A percentile compares a stretch with the other conserved stretches of the same genome.
Conservation (phyloP, 495 filamentous ascomycete species). For the Lichenothelia convexa region DNA sequence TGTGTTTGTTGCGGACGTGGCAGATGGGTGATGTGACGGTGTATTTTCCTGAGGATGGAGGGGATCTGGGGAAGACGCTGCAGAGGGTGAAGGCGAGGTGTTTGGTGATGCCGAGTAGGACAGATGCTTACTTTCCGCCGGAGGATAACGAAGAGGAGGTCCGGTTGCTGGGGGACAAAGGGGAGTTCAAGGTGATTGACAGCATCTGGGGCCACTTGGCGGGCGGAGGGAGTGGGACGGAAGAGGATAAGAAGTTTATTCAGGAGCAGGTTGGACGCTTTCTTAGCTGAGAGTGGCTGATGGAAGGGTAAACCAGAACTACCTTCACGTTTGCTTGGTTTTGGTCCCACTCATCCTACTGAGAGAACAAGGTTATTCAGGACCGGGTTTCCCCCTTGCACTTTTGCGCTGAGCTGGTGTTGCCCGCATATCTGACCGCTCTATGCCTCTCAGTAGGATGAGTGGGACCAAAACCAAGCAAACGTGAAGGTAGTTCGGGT, state of each 20-base stretch:
- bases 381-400: too few relatives aligned
- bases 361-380: too few relatives aligned
- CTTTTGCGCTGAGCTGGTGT: too few relatives aligned
- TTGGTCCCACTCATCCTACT: too few relatives aligned
- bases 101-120: slow-evolving; percentile 27
- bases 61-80: slow-evolving; percentile 23
- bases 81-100: slow-evolving; percentile 21
- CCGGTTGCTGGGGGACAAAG: slow-evolving; percentile 19
- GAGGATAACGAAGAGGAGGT: slow-evolving; percentile 27
- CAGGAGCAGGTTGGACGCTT: slow-evolving; percentile 10
- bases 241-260: slow-evolving; percentile 23
- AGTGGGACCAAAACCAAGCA: too few relatives aligned
- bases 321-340: too few relatives aligned
- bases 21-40: slow-evolving; percentile 25
- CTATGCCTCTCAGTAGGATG: too few relatives aligned
- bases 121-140: slow-evolving; percentile 29
- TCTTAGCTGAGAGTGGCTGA: too few relatives aligned
- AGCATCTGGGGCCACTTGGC: slow-evolving; percentile 31
- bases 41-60: slow-evolving; percentile 15
- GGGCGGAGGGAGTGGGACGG: slow-evolving; percentile 21
- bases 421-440: too few relatives aligned
- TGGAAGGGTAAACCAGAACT: too few relatives aligned
- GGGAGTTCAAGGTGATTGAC: slow-evolving; percentile 22
- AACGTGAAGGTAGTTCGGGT: too few relatives aligned
- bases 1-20: slow-evolving; percentile 27